Evolutionary conservation across 108 stramenopile genomes (phyloP).

Genomic region (Skeletonema grethae): DNA sequence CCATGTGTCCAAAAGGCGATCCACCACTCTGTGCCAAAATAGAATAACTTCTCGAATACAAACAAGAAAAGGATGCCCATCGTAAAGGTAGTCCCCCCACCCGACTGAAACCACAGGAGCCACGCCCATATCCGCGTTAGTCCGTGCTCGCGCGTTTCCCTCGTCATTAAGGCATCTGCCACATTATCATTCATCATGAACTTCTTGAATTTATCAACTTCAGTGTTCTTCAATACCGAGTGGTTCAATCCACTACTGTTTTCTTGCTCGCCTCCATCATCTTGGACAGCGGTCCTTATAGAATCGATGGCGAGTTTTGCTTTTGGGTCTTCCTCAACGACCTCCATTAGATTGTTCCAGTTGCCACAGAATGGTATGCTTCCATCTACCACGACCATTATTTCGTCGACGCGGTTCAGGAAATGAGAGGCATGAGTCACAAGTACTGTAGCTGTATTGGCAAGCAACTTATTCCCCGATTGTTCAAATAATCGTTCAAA

Average conservation of each 20-base stretch:
- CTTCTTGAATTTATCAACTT: constrained; percentile 19
- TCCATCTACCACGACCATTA: constrained; percentile 79
- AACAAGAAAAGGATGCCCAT: constrained; percentile 52
- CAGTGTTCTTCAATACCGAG: constrained; percentile 9
- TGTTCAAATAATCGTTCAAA: constrained; percentile 75
- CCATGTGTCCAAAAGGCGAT: constrained; percentile 79
- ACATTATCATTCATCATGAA: constrained; percentile 23
- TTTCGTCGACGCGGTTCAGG: constrained; percentile 67
- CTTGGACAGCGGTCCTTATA: constrained; percentile 75
- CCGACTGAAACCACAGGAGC: constrained; percentile 81
- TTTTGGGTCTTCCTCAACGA: constrained; percentile 44
- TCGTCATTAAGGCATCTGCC: constrained; percentile 59
- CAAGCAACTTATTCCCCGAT: constrained; percentile 38
- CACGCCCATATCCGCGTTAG: constrained; percentile 67
- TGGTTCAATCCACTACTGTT: not conserved
- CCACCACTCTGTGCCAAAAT: constrained; percentile 86
- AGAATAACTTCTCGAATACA: constrained; percentile 72
- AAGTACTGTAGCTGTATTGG: constrained; percentile 69
- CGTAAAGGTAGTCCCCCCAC: constrained; percentile 72
- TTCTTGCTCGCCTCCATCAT: constrained; percentile 37
- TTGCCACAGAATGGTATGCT: constrained; percentile 66
- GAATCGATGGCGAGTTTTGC: constrained; percentile 69
- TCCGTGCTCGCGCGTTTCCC: constrained; percentile 79
- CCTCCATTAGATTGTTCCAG: constrained; percentile 68
- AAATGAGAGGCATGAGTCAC: constrained; percentile 93